Base-by-base conservation (phyloP, 2,329 filamentous ascomycete species). In the Fusarium sp. region DNA sequence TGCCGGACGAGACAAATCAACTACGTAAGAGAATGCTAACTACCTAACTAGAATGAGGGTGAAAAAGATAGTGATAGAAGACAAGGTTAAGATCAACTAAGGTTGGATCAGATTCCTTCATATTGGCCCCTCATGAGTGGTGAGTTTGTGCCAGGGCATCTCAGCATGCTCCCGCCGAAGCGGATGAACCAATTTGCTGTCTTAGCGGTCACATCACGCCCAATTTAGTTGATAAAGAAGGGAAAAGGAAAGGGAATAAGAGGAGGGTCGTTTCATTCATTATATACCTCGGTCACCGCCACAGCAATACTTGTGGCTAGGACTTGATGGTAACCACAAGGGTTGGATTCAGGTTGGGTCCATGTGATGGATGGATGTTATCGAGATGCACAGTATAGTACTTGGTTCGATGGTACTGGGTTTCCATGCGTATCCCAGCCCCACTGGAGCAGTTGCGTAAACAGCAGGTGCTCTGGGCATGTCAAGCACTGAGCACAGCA, bases 171-270 rank as follows among this genome's bases (percentile, higher is more conserved):
- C 83, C 85, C 83, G 82, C 80, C 79, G 76, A 80, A 74, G 82
- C 80, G 82, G 81, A 82, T 83, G 85, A 83, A 79, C 80, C 80
- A 82, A 86, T 90, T 80, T 82, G 80, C 82, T 86, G 84, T 78
- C 80, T 82, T 78, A 66, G 51, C 85, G 86, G 84, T 84, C 89
- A 92, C 91, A 87, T 94, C 91, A 91, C 85, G 79, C 88, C 89
- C 90, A 90, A 87, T 76, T 88, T 93, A 93, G 90, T 93, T 93
- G 89, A 86, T 88, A 81, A 79, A 82, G 85, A 86, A 82, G 81
- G 83, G 21, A 71, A 43, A 49, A 76, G 59, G 67, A 57, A 71
- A 56, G 55, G 62, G 41, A 54, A 55, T 68, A 69, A 72, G 51
- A 11, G 18, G 43, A 47, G 43, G 32, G 23, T 18, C 10, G 23